These are phyloP conservation scores for Pistacia integerrima DNA, from an alignment of 345 rosid genomes.

Conservation along the genomic window DNA sequence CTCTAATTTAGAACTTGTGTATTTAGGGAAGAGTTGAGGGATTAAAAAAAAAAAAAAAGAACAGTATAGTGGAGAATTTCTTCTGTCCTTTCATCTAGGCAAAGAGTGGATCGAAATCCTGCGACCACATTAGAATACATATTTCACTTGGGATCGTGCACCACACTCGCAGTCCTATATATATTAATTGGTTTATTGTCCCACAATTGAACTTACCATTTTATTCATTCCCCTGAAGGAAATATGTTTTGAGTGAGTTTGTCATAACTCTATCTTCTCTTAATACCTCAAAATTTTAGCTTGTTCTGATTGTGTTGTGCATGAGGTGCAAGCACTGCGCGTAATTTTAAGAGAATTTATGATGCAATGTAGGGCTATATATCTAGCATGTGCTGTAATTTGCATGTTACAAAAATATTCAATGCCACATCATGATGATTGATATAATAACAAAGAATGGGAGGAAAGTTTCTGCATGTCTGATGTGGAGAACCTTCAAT, in stretches of 20 bases:
- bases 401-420: too few species aligned
- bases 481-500: background rate
- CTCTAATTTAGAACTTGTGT: too few species aligned
- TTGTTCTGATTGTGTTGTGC: background rate
- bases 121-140: background rate
- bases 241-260: background rate
- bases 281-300: background rate
- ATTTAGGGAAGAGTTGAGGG: too few species aligned
- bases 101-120: background rate
- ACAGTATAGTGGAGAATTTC: too few species aligned
- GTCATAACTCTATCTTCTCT: background rate
- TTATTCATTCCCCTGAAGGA: too few species aligned
- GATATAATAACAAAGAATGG: too few species aligned
- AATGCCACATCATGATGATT: too few species aligned
- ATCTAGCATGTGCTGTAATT: background rate
- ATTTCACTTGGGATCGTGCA: background rate
- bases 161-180: background rate
- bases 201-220: too few species aligned
- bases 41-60: too few species aligned
- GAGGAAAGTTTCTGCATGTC: slow-evolving; percentile 7
- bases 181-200: too few species aligned
- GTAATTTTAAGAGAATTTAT: background rate
- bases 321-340: background rate
- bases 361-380: background rate
- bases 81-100: too few species aligned